Evolutionary conservation across 805 yeast genomes (phyloP).

Genomic region (Candida rishiriensis): DNA sequence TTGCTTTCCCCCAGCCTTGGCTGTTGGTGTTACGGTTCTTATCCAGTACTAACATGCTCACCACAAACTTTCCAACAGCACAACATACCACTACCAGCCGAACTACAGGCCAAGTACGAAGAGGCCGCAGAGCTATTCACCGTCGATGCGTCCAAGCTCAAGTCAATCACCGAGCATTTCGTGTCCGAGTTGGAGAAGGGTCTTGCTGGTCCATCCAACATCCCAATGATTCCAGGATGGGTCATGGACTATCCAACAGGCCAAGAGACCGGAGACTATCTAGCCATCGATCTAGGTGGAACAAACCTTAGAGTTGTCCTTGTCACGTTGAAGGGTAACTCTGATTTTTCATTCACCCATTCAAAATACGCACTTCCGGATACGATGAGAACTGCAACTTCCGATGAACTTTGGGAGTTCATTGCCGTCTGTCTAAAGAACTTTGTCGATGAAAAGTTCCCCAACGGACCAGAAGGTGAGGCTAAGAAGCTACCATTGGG

Average conservation of each 20-base stretch:
- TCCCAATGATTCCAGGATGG: constrained; percentile 98
- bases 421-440: constrained; percentile 75
- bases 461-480: constrained; percentile 55
- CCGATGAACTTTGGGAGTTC: constrained; percentile 78
- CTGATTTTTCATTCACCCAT: constrained; percentile 81
- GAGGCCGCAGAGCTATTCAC: constrained; percentile 58
- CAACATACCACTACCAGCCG: constrained; percentile 5
- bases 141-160: constrained; percentile 56
- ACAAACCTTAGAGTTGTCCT: constrained; percentile 92
- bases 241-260: constrained; percentile 93
- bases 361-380: constrained; percentile 80
- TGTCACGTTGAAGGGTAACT: constrained; percentile 77
- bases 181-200: constrained; percentile 79
- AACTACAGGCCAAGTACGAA: constrained; percentile 29
- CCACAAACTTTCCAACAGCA: background rate
- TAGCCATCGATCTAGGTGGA: constrained; percentile 97
- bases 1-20: no score
- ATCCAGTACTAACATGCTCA: background rate
- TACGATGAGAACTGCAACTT: constrained; percentile 68
- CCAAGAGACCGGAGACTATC: constrained; percentile 78
- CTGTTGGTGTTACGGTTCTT: no score
- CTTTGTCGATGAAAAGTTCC: constrained; percentile 61
- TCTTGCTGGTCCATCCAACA: constrained; percentile 65
- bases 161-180: constrained; percentile 69
- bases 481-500: constrained; percentile 72